Conservation (phyloP, 2,329 filamentous ascomycete genomes). For the Thelonectria olida region DNA sequence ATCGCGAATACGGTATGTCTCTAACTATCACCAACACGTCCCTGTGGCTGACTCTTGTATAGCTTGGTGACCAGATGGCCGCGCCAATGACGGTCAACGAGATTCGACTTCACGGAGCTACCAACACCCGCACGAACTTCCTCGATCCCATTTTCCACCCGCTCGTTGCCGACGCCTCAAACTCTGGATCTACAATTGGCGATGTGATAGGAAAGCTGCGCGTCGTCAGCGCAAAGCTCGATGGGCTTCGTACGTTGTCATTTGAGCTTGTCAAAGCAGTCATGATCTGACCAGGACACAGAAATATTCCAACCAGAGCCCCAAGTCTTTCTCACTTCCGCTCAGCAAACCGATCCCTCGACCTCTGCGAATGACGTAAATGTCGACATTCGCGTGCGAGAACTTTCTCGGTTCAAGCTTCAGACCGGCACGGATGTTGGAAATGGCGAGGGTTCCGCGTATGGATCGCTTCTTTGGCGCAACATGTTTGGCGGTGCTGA, state of each 20-base stretch:
- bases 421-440: slow-evolving; percentile 96
- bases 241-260: slow-evolving; percentile 74
- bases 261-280: background rate
- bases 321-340: slow-evolving; percentile 82
- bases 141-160: slow-evolving; percentile 84
- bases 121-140: slow-evolving; percentile 84
- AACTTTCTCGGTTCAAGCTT: slow-evolving; percentile 84
- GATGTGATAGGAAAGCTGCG: slow-evolving; percentile 81
- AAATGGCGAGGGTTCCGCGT: slow-evolving; percentile 92
- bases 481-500: slow-evolving; percentile 97
- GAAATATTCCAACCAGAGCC: slow-evolving; percentile 90
- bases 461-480: slow-evolving; percentile 84
- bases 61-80: slow-evolving; percentile 76
- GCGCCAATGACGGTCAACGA: slow-evolving; percentile 89
- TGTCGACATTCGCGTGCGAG: slow-evolving; percentile 82
- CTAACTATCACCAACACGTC: background rate
- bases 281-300: slow-evolving; percentile 47
- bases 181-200: slow-evolving; percentile 77
- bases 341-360: slow-evolving; percentile 73
- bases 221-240: slow-evolving; percentile 76
- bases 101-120: slow-evolving; percentile 83
- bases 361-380: slow-evolving; percentile 82
- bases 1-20: slow-evolving; percentile 48
- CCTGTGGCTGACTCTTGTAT: slow-evolving; percentile 28
- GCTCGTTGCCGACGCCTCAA: slow-evolving; percentile 73